A percentile compares a stretch with the other conserved stretches of the same genome.
Evolutionary conservation across 768 basidiomycete species (phyloP).

Genomic region (Calvatia gigantea): DNA sequence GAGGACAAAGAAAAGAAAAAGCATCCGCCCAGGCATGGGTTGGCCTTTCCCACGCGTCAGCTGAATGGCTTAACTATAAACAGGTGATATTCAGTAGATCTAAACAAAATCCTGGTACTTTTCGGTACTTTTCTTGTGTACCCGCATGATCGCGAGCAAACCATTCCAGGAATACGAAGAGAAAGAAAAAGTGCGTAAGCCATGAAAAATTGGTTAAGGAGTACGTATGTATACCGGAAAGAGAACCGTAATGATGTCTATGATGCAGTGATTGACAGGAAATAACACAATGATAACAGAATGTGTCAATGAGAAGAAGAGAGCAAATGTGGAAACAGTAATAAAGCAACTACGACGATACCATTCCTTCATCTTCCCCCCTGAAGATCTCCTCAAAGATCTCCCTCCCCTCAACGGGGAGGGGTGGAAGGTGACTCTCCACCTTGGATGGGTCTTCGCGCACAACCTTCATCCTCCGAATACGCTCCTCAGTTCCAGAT

Average conservation of each 20-base stretch:
- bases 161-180: slow-evolving; percentile 10
- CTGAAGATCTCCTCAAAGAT: slow-evolving; percentile 76
- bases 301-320: slow-evolving; percentile 2
- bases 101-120: background rate
- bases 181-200: slow-evolving; percentile 9
- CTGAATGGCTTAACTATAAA: background rate
- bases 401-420: slow-evolving; percentile 71
- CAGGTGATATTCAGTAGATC: background rate
- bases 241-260: slow-evolving; percentile 12
- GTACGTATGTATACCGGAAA: slow-evolving; percentile 12
- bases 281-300: slow-evolving; percentile 8
- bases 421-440: slow-evolving; percentile 53
- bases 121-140: background rate
- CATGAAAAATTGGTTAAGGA: background rate
- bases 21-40: too few species aligned
- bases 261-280: slow-evolving; percentile 12
- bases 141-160: background rate
- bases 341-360: slow-evolving; percentile 56
- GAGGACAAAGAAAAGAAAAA: too few species aligned
- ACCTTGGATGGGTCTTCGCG: slow-evolving; percentile 51
- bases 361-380: slow-evolving; percentile 69
- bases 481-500: slow-evolving; percentile 89
- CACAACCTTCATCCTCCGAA: slow-evolving; percentile 59
- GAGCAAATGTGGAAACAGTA: background rate
- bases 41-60: background rate